A percentile compares a stretch with the other conserved stretches of the same genome.
phyloP scores from a whole-genome alignment of 495 filamentous ascomycete genomes.

The Penicillium antarcticum region DNA sequence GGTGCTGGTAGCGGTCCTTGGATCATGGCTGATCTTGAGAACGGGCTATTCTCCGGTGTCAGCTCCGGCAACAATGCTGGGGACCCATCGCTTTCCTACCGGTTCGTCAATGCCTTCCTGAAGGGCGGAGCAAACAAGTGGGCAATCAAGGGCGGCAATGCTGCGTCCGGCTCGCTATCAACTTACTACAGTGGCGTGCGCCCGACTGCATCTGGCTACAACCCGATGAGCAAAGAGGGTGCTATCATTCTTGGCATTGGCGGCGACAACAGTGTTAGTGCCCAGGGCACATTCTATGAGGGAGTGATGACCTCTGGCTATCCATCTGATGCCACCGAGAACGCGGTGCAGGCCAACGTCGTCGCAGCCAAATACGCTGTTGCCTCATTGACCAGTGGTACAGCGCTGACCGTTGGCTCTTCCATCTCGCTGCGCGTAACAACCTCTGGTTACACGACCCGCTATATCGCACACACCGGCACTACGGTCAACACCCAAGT shows the following conservation, averaged over 20 bases:
- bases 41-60: conserved; percentile 52
- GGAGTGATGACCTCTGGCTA: conserved; percentile 59
- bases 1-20: conserved; percentile 54
- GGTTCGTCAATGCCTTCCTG: conserved; percentile 51
- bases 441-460: conserved; percentile 46
- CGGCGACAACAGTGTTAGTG: conserved; percentile 52
- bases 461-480: conserved; percentile 49
- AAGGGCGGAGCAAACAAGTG: conserved; percentile 51
- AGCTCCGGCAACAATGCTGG: conserved; percentile 36
- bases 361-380: conserved; percentile 52
- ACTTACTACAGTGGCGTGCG: conserved; percentile 53
- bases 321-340: conserved; percentile 52
- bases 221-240: conserved; percentile 60
- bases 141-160: conserved; percentile 53
- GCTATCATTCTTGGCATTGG: conserved; percentile 59
- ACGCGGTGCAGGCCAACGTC: conserved; percentile 55
- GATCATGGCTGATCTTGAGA: conserved; percentile 62
- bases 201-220: conserved; percentile 47
- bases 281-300: conserved; percentile 60
- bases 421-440: conserved; percentile 50
- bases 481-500: conserved; percentile 48
- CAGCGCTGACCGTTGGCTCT: conserved; percentile 44
- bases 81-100: conserved; percentile 45
- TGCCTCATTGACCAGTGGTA: conserved; percentile 44
- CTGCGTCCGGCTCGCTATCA: conserved; percentile 50